Evolutionary conservation across 148 eudicot genomes (phyloP).

Genomic region (Cornus suecica): DNA sequence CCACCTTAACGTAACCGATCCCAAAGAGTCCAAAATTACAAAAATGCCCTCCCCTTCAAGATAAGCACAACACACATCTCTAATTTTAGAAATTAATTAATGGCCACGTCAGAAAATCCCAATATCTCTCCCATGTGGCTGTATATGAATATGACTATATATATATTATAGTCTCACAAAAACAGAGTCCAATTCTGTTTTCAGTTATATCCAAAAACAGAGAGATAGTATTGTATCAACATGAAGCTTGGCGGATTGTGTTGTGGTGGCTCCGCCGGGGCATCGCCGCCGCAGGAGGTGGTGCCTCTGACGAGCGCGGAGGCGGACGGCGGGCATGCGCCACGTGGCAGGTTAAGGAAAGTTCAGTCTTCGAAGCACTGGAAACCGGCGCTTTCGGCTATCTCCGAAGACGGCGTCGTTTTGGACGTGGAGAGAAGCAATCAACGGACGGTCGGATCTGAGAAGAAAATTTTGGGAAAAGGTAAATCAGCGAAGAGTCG

Average conservation of each 20-base stretch:
- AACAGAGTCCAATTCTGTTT: neutral
- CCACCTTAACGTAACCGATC: neutral
- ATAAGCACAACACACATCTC: neutral
- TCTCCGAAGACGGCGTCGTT: neutral
- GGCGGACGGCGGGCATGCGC: neutral
- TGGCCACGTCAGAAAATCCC: neutral
- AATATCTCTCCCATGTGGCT: neutral
- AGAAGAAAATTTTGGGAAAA: too few relatives aligned
- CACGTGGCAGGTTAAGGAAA: neutral
- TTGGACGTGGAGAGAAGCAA: neutral
- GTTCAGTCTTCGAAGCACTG: neutral
- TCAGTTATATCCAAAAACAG: neutral
- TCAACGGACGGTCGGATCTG: neutral
- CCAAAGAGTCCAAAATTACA: neutral
- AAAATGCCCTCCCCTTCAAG: too few relatives aligned
- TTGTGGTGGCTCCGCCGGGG: neutral
- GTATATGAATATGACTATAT: too few relatives aligned
- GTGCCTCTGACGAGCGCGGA: neutral
- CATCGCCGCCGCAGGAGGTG: neutral
- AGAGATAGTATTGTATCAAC: neutral
- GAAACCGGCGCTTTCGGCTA: neutral
- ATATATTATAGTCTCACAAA: neutral
- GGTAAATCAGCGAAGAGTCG: neutral
- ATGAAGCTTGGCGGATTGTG: neutral
- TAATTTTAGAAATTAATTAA: neutral